These are phyloP conservation scores for Colletotrichum sp. DNA, from an alignment of 2,329 filamentous ascomycete species.

Conservation along the genomic window DNA sequence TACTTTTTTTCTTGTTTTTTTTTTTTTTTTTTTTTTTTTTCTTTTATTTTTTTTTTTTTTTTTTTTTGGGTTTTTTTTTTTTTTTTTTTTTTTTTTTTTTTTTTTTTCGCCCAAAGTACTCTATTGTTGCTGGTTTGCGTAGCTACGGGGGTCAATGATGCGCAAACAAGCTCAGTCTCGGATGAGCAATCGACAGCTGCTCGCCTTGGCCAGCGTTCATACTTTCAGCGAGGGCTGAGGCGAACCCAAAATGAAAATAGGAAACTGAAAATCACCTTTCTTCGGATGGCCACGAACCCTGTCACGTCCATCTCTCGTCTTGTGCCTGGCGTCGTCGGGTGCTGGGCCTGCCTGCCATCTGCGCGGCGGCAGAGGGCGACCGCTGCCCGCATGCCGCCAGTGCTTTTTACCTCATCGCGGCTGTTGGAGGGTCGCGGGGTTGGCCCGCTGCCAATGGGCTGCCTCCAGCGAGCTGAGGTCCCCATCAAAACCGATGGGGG, in stretches of 20 bases:
- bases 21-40: too few relatives aligned
- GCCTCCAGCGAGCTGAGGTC: conserved; percentile 1
- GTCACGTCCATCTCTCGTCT: background rate
- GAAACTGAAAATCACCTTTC: background rate
- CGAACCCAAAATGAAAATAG: background rate
- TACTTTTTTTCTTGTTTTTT: too few relatives aligned
- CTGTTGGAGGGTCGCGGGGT: background rate
- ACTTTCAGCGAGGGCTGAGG: background rate
- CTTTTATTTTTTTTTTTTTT: too few relatives aligned
- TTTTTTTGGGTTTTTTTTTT: too few relatives aligned
- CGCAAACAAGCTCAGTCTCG: background rate
- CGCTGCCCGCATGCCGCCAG: background rate
- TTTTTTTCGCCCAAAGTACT: too few relatives aligned
- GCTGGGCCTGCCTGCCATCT: background rate
- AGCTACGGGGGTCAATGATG: background rate
- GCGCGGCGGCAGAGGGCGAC: background rate
- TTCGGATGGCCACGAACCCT: background rate
- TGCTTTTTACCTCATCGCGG: background rate
- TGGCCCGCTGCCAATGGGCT: conserved; percentile 15
- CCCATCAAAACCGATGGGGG: conserved; percentile 5
- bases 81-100: too few relatives aligned
- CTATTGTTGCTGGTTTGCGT: background rate
- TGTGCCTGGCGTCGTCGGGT: background rate
- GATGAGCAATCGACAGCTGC: background rate
- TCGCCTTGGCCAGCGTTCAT: background rate